A percentile compares a stretch with the other conserved stretches of the same genome.
Conservation (phyloP, 2,329 filamentous ascomycete species). For the Lecanosticta acicola region DNA sequence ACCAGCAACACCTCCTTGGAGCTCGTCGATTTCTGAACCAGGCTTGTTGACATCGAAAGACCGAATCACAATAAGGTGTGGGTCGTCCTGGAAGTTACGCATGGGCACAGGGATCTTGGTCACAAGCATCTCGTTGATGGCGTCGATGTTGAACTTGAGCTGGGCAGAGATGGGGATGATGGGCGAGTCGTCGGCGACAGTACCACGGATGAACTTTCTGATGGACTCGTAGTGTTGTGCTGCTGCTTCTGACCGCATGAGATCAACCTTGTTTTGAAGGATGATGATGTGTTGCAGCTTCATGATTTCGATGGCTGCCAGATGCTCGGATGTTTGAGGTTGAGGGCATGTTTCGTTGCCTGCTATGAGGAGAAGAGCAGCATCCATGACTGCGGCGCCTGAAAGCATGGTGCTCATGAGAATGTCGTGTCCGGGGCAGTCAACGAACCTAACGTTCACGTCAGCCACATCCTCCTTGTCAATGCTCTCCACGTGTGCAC, state of each 20-base stretch:
- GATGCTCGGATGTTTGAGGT: conserved; percentile 95
- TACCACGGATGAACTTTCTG: conserved; percentile 95
- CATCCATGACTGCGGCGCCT: conserved; percentile 98
- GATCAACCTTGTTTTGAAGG: conserved; percentile 97
- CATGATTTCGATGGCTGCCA: conserved; percentile 99
- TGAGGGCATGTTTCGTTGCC: conserved; percentile 98
- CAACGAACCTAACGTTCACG: conserved; percentile 65
- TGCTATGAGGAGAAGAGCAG: conserved; percentile 88
- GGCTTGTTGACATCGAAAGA: conserved; percentile 99
- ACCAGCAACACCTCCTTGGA: conserved; percentile 98
- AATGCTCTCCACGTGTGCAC: conserved; percentile 34
- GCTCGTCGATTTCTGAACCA: conserved; percentile 94
- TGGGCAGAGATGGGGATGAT: conserved; percentile 97
- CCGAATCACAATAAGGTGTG: conserved; percentile 98
- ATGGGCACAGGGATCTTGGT: conserved; percentile 89
- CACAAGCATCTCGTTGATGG: conserved; percentile 92
- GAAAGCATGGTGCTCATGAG: conserved; percentile 99
- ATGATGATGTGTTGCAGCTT: conserved; percentile 99
- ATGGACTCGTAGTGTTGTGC: conserved; percentile 95
- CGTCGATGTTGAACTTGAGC: conserved; percentile 99
- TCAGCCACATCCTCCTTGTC: conserved; percentile 10
- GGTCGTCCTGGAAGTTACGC: conserved; percentile 84
- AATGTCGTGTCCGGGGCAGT: conserved; percentile 99
- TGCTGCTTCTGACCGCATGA: conserved; percentile 94
- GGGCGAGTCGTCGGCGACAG: conserved; percentile 87